Conservation (phyloP, 2,329 filamentous ascomycete species). For the Piedraia hortae region DNA sequence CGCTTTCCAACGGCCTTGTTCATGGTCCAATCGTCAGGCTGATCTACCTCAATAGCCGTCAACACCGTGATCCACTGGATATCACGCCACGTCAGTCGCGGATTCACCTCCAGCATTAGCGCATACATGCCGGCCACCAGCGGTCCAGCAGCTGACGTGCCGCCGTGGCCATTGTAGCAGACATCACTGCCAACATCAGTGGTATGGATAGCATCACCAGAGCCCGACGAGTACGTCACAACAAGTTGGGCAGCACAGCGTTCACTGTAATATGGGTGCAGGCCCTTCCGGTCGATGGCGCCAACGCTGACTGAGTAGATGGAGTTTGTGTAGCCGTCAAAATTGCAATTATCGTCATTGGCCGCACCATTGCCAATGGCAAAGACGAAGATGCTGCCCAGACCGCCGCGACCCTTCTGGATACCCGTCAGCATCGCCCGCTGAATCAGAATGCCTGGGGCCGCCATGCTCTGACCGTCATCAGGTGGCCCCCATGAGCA, state of each 20-base stretch:
- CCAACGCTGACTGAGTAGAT: slow-evolving; percentile 97
- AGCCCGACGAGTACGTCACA: slow-evolving; percentile 86
- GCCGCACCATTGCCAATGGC: slow-evolving; percentile 81
- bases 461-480: slow-evolving; percentile 82
- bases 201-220: slow-evolving; percentile 72
- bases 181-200: slow-evolving; percentile 65
- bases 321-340: slow-evolving; percentile 96
- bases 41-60: slow-evolving; percentile 56
- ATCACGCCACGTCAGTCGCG: slow-evolving; percentile 78
- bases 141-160: slow-evolving; percentile 84
- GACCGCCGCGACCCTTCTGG: slow-evolving; percentile 58
- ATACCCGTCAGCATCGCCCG: slow-evolving; percentile 78
- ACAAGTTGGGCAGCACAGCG: slow-evolving; percentile 85
- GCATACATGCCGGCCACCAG: slow-evolving; percentile 81
- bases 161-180: slow-evolving; percentile 64
- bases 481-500: slow-evolving; percentile 97
- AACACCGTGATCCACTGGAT: slow-evolving; percentile 73
- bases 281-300: slow-evolving; percentile 60
- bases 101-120: slow-evolving; percentile 57
- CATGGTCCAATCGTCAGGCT: slow-evolving; percentile 50
- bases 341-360: slow-evolving; percentile 88
- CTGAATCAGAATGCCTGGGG: slow-evolving; percentile 63
- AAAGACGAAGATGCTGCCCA: slow-evolving; percentile 86
- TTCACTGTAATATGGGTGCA: slow-evolving; percentile 91
- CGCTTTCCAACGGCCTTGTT: slow-evolving; percentile 53